Percentiles rank a stretch among this genome's conserved stretches.
These are phyloP conservation scores for Colletotrichum orchidophilum DNA, from an alignment of 2,329 filamentous ascomycete genomes.

Conservation along the genomic window DNA sequence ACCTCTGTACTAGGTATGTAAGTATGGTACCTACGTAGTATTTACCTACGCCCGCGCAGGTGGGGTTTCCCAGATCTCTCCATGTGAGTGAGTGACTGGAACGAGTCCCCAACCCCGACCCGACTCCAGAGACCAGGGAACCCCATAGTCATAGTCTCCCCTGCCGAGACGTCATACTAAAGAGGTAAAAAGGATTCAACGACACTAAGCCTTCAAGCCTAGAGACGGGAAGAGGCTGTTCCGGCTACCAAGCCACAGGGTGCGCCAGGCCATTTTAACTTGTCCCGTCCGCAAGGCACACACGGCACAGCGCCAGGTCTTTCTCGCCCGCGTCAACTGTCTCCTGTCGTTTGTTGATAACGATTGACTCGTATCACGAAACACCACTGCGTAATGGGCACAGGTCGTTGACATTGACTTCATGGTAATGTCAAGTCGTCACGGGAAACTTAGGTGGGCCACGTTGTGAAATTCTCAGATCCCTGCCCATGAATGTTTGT, in stretches of 20 bases:
- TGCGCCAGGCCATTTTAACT: conserved; percentile 4
- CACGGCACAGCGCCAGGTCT: not conserved
- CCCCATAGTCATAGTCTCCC: not conserved
- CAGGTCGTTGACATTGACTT: not conserved
- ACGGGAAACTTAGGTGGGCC: not conserved
- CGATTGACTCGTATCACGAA: not conserved
- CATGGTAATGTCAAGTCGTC: not conserved
- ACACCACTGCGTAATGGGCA: not conserved
- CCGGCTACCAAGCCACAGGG: conserved; percentile 19
- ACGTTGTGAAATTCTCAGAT: not conserved
- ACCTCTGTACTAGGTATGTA: too few relatives aligned
- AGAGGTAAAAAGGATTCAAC: conserved; percentile 17
- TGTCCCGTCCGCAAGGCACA: not conserved
- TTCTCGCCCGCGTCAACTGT: not conserved
- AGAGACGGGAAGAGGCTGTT: conserved; percentile 12
- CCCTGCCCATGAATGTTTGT: not conserved
- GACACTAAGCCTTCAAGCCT: not conserved
- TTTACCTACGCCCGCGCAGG: not conserved
- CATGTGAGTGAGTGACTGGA: not conserved
- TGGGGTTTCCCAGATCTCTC: not conserved
- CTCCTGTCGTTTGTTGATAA: not conserved
- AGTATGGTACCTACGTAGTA: not conserved
- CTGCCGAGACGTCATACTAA: conserved; percentile 8
- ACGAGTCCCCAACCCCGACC: not conserved
- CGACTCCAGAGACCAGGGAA: not conserved